These are phyloP conservation scores for Alisma plantagoaquatica DNA, from an alignment of 106 monocot genomes.

Conservation along the genomic window DNA sequence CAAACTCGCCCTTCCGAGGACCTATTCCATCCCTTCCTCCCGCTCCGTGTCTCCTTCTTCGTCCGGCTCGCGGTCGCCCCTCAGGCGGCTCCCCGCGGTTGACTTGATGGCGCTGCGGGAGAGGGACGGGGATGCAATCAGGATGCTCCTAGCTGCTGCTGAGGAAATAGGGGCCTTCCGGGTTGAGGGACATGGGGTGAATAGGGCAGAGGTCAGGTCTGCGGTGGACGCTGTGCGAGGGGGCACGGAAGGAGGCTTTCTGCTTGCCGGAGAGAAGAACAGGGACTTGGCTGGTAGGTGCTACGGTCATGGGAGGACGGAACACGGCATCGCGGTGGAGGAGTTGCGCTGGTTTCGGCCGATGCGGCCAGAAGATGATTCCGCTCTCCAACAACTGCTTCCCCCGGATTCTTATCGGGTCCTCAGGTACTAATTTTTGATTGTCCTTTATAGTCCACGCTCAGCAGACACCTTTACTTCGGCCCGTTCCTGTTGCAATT, in stretches of 20 bases:
- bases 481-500: too few species aligned
- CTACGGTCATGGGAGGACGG: too few species aligned
- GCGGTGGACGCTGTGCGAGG: constrained; percentile 17
- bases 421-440: constrained; percentile 23
- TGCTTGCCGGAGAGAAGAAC: too few species aligned
- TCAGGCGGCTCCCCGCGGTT: constrained; percentile 9
- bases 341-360: constrained; percentile 30
- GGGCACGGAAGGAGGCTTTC: too few species aligned
- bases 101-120: constrained; percentile 13
- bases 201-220: constrained; percentile 15
- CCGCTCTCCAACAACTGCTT: constrained; percentile 1
- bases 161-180: constrained; percentile 23
- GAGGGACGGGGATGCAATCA: constrained; percentile 17
- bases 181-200: constrained; percentile 20
- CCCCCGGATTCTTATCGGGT: constrained; percentile 10
- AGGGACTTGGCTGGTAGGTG: too few species aligned
- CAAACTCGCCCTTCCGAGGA: constrained; percentile 44
- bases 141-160: constrained; percentile 19
- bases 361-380: constrained; percentile 9
- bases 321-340: constrained; percentile 19
- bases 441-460: too few species aligned
- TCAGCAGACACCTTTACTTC: neutral
- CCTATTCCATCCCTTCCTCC: constrained; percentile 12
- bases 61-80: neutral
- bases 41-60: neutral